Evolutionary conservation across 2,329 filamentous ascomycete species (phyloP).

Genomic region (Ophiostoma ulmi): DNA sequence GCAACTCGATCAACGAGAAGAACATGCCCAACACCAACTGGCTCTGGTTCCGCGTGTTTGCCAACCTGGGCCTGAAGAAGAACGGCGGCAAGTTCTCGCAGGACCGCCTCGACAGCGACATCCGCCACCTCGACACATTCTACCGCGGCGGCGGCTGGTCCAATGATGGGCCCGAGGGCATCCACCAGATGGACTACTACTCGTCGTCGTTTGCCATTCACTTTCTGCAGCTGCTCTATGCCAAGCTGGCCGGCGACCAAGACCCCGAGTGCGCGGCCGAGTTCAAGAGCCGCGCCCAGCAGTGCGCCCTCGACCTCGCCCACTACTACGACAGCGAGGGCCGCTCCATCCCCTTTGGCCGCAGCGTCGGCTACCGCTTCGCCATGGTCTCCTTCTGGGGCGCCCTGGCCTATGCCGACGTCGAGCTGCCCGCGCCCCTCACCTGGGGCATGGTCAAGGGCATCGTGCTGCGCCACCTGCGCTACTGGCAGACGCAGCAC

Average conservation of each 20-base stretch:
- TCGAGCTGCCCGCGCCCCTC: conserved; percentile 65
- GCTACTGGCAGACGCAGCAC: conserved; percentile 73
- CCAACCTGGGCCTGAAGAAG: conserved; percentile 70
- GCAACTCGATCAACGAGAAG: conserved; percentile 70
- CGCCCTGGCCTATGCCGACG: conserved; percentile 67
- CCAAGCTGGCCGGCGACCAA: conserved; percentile 62
- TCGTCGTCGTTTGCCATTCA: conserved; percentile 79
- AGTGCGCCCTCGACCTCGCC: conserved; percentile 64
- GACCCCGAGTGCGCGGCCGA: conserved; percentile 62
- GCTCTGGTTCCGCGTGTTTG: conserved; percentile 82
- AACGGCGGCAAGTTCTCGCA: conserved; percentile 68
- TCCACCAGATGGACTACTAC: conserved; percentile 83
- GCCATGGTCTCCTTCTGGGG: conserved; percentile 84
- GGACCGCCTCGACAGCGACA: conserved; percentile 65
- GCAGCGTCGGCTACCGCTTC: conserved; percentile 76
- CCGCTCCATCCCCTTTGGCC: conserved; percentile 68
- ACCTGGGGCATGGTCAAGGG: conserved; percentile 78
- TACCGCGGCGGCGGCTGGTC: conserved; percentile 80
- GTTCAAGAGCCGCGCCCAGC: conserved; percentile 63
- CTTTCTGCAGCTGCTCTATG: conserved; percentile 71
- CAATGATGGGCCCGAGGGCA: conserved; percentile 71
- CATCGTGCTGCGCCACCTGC: conserved; percentile 64
- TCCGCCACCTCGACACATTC: conserved; percentile 73
- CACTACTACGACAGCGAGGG: conserved; percentile 72
- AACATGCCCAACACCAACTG: conserved; percentile 66